Conservation (phyloP, 1,284 basidiomycete species). For the Trametes polyzona region DNA sequence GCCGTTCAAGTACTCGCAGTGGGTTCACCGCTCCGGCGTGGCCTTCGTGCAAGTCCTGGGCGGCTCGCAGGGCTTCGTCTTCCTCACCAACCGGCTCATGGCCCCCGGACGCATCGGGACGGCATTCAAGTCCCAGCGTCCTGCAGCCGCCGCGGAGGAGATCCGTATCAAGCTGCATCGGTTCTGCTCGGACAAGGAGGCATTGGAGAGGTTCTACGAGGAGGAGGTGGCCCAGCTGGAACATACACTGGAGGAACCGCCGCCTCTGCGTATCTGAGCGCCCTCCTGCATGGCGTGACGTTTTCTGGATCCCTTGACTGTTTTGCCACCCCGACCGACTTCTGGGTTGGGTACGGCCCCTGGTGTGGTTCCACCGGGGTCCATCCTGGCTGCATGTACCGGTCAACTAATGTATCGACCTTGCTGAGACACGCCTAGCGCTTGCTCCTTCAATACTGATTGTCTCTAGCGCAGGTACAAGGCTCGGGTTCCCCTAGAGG, state of each 20-base stretch:
- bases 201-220: conserved; percentile 70
- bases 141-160: conserved; percentile 57
- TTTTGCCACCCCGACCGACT: no score
- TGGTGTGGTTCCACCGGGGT: no score
- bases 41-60: conserved; percentile 89
- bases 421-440: no score
- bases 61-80: conserved; percentile 78
- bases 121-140: conserved; percentile 50
- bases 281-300: background rate
- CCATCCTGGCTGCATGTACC: no score
- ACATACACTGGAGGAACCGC: conserved; percentile 62
- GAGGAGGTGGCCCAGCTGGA: conserved; percentile 62
- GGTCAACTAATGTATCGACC: no score
- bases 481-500: no score
- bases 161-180: conserved; percentile 62
- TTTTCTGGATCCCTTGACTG: no score
- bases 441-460: no score
- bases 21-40: conserved; percentile 85
- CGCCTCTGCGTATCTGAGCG: conserved; percentile 47
- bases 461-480: no score
- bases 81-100: conserved; percentile 86
- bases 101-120: conserved; percentile 64
- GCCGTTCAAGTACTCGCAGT: conserved; percentile 83
- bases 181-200: conserved; percentile 67
- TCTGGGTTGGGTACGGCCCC: no score